Evolutionary conservation across 2,329 filamentous ascomycete species (phyloP).

Genomic region (Bisporella sp.): DNA sequence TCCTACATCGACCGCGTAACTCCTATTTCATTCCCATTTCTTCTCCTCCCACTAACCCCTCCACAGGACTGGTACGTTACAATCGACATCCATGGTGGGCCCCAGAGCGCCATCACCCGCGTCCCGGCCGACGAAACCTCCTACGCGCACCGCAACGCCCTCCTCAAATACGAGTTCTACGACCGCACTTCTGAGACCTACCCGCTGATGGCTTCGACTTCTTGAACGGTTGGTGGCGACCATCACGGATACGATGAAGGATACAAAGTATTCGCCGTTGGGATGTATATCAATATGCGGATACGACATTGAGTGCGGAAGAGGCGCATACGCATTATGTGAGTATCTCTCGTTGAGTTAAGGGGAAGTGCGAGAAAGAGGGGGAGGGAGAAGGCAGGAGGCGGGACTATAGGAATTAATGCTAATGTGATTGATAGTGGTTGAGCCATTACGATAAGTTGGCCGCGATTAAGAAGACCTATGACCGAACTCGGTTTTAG

Average conservation of each 20-base stretch:
- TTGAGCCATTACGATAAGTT: conserved; percentile 8
- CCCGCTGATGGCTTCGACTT: not conserved
- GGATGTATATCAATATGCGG: conserved; percentile 16
- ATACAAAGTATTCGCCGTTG: conserved; percentile 2
- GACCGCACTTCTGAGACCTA: not conserved
- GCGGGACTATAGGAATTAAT: too few species aligned
- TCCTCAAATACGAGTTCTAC: conserved; percentile 8
- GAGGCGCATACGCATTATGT: conserved; percentile 8
- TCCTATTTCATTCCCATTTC: too few species aligned
- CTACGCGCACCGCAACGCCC: conserved; percentile 11
- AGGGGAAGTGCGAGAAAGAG: too few species aligned
- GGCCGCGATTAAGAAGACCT: conserved; percentile 6
- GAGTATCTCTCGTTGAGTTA: too few species aligned
- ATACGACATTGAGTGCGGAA: conserved; percentile 8
- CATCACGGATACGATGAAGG: conserved; percentile 1
- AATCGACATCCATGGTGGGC: conserved; percentile 10
- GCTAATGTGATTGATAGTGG: conserved; percentile 1
- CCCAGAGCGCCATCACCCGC: conserved; percentile 7
- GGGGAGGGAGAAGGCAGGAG: too few species aligned
- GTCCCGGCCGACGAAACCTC: conserved; percentile 5
- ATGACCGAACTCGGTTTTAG: conserved; percentile 11
- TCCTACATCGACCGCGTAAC: not conserved
- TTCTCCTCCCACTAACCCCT: too few species aligned
- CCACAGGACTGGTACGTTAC: not conserved
- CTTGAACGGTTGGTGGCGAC: not conserved